Base-by-base conservation (phyloP, 2,329 filamentous ascomycete species). In the Epichloe sylvatica region DNA sequence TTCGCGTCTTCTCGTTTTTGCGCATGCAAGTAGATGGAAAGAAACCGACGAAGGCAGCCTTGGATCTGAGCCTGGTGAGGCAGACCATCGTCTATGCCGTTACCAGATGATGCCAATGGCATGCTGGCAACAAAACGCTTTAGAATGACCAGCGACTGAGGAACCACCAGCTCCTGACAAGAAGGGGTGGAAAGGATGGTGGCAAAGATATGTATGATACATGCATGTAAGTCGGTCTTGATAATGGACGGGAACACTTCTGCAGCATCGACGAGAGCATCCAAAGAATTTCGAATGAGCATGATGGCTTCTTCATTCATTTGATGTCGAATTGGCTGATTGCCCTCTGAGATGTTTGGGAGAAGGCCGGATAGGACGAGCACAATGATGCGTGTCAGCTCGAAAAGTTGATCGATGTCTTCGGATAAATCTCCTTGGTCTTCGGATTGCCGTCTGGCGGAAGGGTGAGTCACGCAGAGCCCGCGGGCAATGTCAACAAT, bases 381-480 rank as follows among this genome's bases (percentile, higher is more conserved):
- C 15, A 97, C 91, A 54, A 97, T 96, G 62, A 96, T 95, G 55
- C 92, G 80, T 0, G 92, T 98, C 44, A 98, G 74, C 67, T 98
- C 92, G 60, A 98, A 98, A 0, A 98, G 76, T 67, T 98, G 92
- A 62, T 98, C 92, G 54, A 98, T 95, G 62, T 98, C 92, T 60
- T 98, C 92, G 0, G 88, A 94, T 11, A 98, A 71, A 63, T 92
- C 84, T 15, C 83, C 82, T 47, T 89, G 85, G 38, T 83, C 80
- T 19, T 62, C 55, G 5, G 57, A 54, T 33, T 66, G 63, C 35
- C 67, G 60, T 54, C 86, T 80, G 3, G 92, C 91, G 2, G 90
- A 94, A 2, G 91, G 91, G 65, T 98, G 92, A 2, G 87, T 84
- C 17, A 97, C 76, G 58, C 91, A 96, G 15, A 98, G 72, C 45